Percentiles rank a stretch among this genome's conserved stretches.
Evolutionary conservation across 345 rosid genomes (phyloP).

Genomic region (Erysimum cheiranthoides): DNA sequence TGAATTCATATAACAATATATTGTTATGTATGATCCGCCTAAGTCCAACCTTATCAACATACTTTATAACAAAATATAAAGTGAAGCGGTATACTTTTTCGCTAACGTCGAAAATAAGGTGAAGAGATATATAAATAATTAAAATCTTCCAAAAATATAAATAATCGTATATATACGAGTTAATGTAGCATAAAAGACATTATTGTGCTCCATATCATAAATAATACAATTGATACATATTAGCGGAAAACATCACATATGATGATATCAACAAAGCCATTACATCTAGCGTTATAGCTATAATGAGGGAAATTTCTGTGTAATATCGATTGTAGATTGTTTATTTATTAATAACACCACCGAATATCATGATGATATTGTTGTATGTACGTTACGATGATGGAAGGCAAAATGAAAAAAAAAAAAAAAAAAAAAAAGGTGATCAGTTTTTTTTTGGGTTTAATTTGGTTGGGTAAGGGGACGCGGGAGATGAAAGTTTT

Average conservation of each 20-base stretch:
- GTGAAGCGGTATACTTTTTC: no score
- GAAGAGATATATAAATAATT: no score
- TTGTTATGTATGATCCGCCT: no score
- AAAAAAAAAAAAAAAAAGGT: neutral
- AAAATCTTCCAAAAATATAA: no score
- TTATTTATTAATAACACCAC: slow-evolving; percentile 4
- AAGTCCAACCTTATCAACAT: no score
- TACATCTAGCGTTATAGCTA: neutral
- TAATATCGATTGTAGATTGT: no score
- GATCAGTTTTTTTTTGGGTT: slow-evolving; percentile 22
- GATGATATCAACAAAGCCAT: neutral
- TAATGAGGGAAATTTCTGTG: neutral
- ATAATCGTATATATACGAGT: neutral
- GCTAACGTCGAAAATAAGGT: no score
- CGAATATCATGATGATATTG: no score
- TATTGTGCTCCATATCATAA: neutral
- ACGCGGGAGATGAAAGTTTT: slow-evolving; percentile 42
- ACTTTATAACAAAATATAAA: no score
- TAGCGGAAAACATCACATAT: neutral
- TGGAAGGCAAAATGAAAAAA: neutral
- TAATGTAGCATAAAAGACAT: neutral
- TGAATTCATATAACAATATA: no score
- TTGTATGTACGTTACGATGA: slow-evolving; percentile 23
- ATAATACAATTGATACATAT: neutral
- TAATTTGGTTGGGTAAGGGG: slow-evolving; percentile 39